Percentiles rank a stretch among this genome's conserved stretches.
These are phyloP conservation scores for Fusarium humuli DNA, from an alignment of 2,329 filamentous ascomycete species.

Conservation along the genomic window DNA sequence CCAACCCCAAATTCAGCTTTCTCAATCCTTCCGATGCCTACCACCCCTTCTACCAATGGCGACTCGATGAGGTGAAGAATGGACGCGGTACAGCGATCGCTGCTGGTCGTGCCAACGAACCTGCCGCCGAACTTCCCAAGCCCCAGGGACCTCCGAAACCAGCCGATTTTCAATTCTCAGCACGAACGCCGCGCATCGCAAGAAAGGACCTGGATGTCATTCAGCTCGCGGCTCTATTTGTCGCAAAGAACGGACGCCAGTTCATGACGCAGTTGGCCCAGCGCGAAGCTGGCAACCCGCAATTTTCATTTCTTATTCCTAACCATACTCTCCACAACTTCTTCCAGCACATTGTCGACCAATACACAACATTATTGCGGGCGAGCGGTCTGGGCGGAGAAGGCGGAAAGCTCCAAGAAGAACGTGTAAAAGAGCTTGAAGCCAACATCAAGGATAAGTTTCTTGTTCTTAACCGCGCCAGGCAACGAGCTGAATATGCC, in stretches of 20 bases:
- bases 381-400: conserved; percentile 74
- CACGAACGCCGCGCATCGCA: conserved; percentile 96
- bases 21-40: conserved; percentile 84
- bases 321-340: conserved; percentile 98
- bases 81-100: conserved; percentile 84
- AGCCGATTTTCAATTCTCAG: conserved; percentile 90
- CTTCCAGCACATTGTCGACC: conserved; percentile 91
- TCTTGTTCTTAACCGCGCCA: conserved; percentile 81
- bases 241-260: conserved; percentile 89
- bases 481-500: conserved; percentile 86
- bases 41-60: conserved; percentile 90
- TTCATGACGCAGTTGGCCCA: conserved; percentile 93
- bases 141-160: conserved; percentile 87
- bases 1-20: conserved; percentile 93
- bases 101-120: conserved; percentile 78
- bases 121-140: conserved; percentile 66
- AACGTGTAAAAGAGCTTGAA: conserved; percentile 78
- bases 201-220: conserved; percentile 86
- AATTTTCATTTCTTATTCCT: conserved; percentile 95
- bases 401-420: conserved; percentile 75
- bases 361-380: conserved; percentile 85
- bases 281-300: conserved; percentile 88
- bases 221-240: conserved; percentile 86
- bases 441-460: conserved; percentile 83
- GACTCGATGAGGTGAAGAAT: conserved; percentile 84